Evolutionary conservation across 23 red algal genomes (phyloP), one percentile per base, ranked within the genome.

Genomic region (Gracilaria vermiculophylla): DNA sequence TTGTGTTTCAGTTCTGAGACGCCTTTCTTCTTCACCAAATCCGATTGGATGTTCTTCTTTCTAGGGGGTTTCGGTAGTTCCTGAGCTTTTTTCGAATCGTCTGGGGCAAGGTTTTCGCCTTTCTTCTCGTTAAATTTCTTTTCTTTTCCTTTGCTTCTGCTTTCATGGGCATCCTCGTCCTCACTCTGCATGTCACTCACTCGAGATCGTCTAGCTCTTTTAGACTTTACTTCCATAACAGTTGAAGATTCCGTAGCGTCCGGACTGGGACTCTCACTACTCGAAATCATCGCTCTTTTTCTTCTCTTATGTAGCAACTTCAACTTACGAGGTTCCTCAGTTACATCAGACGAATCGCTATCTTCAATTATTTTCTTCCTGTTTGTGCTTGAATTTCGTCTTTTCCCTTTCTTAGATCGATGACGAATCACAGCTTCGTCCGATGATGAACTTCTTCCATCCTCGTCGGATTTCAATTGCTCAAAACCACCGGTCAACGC

Each of bases 371-470:
- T 33, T 15, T 60, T 79, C 75, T 79, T 79, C 9, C 75, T 23
- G 24, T 43, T 79, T 1, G 20, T 79, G 24, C 75, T 79, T 8
- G 51, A 54, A 42, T 42, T 79, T 12, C 75, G 40, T 50, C 75
- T 60, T 37, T 57, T 60, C 23, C 17, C 39, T 73, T 54, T 45
- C 11, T 40, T 49, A 47, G 62, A 85, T 13, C 45, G 64, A 20
- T 27, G 42, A n/a, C 48, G 35, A 24, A 79, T 69, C 11, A 70
- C 29, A 33, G 52, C 85, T 55, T 89, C 85, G 29, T 89, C 71
- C 12, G 85, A 89, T 35, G 75, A 62, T 35, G 57, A 67, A 43
- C 55, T 69, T 34, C 62, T 55, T 45, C 47, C 23, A 8, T 89
- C 39, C 21, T 84, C 80, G 7, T 61, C 53, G 23, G 51, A 53